Evolutionary conservation across 2,329 filamentous ascomycete species (phyloP), one percentile per base, ranked within the genome.

Genomic region (Venturia carpophila): DNA sequence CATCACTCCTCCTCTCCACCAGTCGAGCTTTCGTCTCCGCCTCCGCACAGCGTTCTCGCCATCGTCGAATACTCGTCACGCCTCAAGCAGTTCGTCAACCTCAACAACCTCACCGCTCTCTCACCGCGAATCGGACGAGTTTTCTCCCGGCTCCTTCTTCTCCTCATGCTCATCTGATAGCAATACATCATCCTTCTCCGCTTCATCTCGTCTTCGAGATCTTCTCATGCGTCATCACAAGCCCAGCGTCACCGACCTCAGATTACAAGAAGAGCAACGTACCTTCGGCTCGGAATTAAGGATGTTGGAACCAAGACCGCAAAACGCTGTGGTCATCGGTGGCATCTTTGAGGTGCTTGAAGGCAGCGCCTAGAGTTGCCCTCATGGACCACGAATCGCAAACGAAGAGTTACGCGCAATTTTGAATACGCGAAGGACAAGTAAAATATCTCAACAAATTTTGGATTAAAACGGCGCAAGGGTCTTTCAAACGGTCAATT

Each of bases 301-400:
- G 5, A 41, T 74, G 9, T 67, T 74, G 15, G 73, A 75, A 68
- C 73, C 73, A 39, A 67, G 73, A 58, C 73, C 73, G 5, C 67
- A 64, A 56, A 65, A 65, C 19, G 70, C 69, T 4, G 34, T 65
- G 52, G 66, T 69, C 17, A 65, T 70, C 66, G 71, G 71, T 2
- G 71, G 71, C 7, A 74, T 74, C 52, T 72, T 73, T 66, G 73
- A 74, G 67, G 67, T 74, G 42, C 63, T 74, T 11, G 67, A 68
- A 45, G 72, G 72, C 30, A 63, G 66, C 56, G 65, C 70, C 45
- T 65, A 56, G 30, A 62, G 2, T 13, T 9, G n/a, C 15, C 63
- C 6, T 3, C 5, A 19, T 37, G 27, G 27, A 58, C 21, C 37
- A 34, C 3, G 5, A 37, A n/a, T 19, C 10, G 19, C 13, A 19